These are phyloP conservation scores for Saussurea involucrata DNA, from an alignment of 129 eudicot genomes.

Conservation along the genomic window DNA sequence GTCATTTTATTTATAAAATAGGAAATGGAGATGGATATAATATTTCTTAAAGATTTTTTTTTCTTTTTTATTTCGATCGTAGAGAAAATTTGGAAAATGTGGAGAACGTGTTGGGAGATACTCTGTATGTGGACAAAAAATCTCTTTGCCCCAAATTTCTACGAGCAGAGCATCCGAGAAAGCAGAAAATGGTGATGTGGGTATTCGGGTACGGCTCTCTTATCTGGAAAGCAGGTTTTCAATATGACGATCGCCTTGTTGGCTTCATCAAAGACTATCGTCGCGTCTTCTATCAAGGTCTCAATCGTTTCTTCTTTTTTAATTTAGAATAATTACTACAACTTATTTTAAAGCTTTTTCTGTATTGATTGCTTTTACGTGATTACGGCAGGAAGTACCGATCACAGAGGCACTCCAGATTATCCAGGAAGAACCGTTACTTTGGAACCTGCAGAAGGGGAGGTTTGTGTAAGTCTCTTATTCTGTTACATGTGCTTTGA, in stretches of 20 bases:
- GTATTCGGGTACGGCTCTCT: slow-evolving; percentile 94
- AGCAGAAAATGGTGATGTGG: slow-evolving; percentile 76
- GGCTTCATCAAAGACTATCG: slow-evolving; percentile 94
- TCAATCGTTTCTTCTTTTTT: background rate
- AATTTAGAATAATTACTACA: background rate
- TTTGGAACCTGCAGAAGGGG: slow-evolving; percentile 71
- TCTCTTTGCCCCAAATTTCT: background rate
- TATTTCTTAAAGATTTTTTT: no score
- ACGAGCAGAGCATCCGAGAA: background rate
- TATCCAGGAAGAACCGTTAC: slow-evolving; percentile 97
- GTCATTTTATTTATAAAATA: no score
- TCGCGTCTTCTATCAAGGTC: slow-evolving; percentile 94
- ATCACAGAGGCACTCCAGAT: slow-evolving; percentile 94
- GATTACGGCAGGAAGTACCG: slow-evolving; percentile 73
- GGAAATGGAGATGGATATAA: no score
- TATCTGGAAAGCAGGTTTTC: slow-evolving; percentile 93
- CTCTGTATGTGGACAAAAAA: background rate
- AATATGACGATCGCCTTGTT: slow-evolving; percentile 68
- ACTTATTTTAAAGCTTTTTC: background rate
- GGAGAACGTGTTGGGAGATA: no score
- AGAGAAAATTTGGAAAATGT: no score
- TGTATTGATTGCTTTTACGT: background rate
- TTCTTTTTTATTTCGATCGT: no score
- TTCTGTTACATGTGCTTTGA: background rate
- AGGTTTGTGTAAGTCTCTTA: slow-evolving; percentile 53